Evolutionary conservation across 345 rosid species (phyloP).

Genomic region (Aquilaria malaccensis): DNA sequence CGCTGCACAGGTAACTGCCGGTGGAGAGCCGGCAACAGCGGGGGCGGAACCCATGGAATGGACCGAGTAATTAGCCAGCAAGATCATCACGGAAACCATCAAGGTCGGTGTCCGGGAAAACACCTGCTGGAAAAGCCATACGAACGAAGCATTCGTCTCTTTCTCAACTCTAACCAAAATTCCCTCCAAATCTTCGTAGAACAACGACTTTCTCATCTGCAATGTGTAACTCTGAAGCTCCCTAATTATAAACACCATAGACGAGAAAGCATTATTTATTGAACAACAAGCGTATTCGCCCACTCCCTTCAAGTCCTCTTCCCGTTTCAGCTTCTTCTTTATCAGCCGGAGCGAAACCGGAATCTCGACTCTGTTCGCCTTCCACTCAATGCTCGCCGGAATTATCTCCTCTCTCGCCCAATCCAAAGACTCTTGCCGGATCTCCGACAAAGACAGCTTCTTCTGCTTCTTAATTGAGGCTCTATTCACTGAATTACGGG

Average conservation of each 20-base stretch:
- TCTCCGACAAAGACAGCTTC: not conserved
- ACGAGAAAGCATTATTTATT: conserved; percentile 76
- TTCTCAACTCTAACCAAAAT: conserved; percentile 57
- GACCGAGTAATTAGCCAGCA: conserved; percentile 81
- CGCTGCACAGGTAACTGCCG: conserved; percentile 16
- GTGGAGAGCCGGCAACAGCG: conserved; percentile 40
- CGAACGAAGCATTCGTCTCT: conserved; percentile 85
- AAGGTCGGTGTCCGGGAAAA: conserved; percentile 89
- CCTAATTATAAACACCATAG: conserved; percentile 87
- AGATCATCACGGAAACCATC: conserved; percentile 89
- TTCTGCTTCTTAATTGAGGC: conserved; percentile 5
- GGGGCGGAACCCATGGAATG: conserved; percentile 50
- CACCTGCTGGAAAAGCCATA: conserved; percentile 89
- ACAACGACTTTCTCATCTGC: conserved; percentile 68
- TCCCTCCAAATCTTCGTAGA: conserved; percentile 64
- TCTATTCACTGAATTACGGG: too few species aligned
- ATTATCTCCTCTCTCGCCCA: conserved; percentile 20
- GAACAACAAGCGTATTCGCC: conserved; percentile 66
- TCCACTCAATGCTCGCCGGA: conserved; percentile 62
- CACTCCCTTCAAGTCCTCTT: conserved; percentile 51
- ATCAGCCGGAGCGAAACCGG: conserved; percentile 79
- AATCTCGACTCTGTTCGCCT: conserved; percentile 73
- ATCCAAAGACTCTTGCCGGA: conserved; percentile 4
- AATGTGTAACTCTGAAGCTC: conserved; percentile 71
- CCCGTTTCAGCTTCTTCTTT: conserved; percentile 71